Conservation (phyloP, 306 rosid genomes). For the Carpinus fangiana region DNA sequence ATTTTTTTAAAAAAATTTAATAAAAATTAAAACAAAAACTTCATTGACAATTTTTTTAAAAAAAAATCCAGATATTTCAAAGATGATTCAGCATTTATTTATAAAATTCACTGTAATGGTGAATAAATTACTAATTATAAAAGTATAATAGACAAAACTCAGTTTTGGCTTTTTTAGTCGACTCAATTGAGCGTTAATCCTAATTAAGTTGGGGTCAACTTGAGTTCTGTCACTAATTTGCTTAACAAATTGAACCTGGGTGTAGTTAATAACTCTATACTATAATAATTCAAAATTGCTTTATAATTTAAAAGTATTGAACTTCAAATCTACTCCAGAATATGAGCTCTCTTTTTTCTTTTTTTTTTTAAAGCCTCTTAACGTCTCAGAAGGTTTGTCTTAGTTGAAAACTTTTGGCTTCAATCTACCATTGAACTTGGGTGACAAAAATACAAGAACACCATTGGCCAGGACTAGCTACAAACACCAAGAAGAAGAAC, state of each 20-base stretch:
- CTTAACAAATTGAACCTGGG: background rate
- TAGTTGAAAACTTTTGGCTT: conserved; percentile 6
- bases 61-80: background rate
- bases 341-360: conserved; percentile 17
- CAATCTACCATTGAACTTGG: background rate
- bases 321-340: background rate
- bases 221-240: background rate
- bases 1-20: background rate
- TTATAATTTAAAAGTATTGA: background rate
- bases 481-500: background rate
- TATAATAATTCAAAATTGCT: background rate
- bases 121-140: background rate
- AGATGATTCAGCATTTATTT: background rate
- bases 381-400: conserved; percentile 6
- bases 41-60: background rate
- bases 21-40: background rate
- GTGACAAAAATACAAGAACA: conserved; percentile 2
- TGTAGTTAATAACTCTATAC: background rate
- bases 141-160: background rate
- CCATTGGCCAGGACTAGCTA: conserved; percentile 12
- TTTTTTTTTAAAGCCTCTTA: conserved; percentile 6
- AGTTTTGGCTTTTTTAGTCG: background rate
- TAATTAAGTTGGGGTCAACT: background rate
- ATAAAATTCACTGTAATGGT: background rate
- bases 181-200: background rate